Evolutionary conservation across 495 filamentous ascomycete species (phyloP), one percentile per base, ranked within the genome.

Genomic region (Aspergillus funiculosus): DNA sequence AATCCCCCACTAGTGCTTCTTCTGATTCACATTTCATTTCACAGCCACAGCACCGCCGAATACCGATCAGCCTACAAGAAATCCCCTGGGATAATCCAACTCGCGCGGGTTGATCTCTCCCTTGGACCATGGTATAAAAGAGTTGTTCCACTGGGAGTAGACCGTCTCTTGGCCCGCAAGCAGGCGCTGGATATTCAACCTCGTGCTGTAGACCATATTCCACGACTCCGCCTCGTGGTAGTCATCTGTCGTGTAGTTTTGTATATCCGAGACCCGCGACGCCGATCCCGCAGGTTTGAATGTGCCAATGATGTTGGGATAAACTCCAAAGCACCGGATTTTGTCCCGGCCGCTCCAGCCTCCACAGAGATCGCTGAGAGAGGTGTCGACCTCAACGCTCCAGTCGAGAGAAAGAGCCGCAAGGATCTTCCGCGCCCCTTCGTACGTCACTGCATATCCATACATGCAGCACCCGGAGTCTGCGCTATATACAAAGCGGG

Each of bases 341-440:
- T 50, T 56, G 8, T 32, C 44, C 13, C 60, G 55, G 2, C 45
- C 54, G 14, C 32, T 24, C 9, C 19, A 10, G 0, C 57, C 57
- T 14, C 51, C 58, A 39, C 60, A 63, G 29, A 66, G 30, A 20
- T 60, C 50, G 31, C 52, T 50, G 47, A 66, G 42, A 3, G 60
- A 52, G 26, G 52, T 57, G 21, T 66, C 58, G 7, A 63, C 54
- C 4, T 59, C 48, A 1, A 21, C 22, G 1, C 57, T 56, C n/a
- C 60, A 19, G 22, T 65, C 56, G 6, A 66, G 22, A 2, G 60
- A 51, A 13, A 66, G 51, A 27, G 56, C 52, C 0, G 58, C 52
- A n/a, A 81, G 67, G 10, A 79, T 59, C 15, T 74, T 74, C 18
- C 64, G 70, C 2, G 77, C 78, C 4, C 78, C 76, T 31, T 62